Base-by-base conservation (phyloP, 2,329 filamentous ascomycete genomes). In the Exophiala phaeomuriformis region DNA sequence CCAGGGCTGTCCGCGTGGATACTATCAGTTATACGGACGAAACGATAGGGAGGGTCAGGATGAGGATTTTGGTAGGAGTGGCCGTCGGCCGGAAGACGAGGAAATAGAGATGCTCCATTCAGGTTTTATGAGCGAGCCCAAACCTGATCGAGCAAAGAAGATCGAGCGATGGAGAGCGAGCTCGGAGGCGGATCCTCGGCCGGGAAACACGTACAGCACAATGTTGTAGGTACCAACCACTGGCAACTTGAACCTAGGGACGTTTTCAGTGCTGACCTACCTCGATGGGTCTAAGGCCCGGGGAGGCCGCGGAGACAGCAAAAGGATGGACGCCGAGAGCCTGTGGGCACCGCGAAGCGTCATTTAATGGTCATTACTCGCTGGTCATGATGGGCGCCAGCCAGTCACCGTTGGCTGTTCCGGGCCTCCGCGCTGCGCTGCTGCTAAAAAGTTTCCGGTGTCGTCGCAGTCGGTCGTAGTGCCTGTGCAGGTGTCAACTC, bases 241-340 rank as follows among this genome's bases (percentile, higher is more conserved):
- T 19, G 19, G 19, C 19, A 19, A 19, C 19, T 19, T 19, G 19
- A 19, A 19, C 19, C 35, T 37, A 37, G n/a, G n/a, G 35, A 37
- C n/a, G 35, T 8, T 37, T 8, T n/a, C 8, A n/a, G 35, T 37
- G n/a, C 35, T 37, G 8, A 37, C 35, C 19, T 19, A 19, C 19
- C 19, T 19, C 19, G 19, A 19, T 19, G 19, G 19, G 19, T 19
- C 19, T 19, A 19, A 19, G 19, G 19, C 19, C 36, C 39, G 49
- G 49, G 29, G 39, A 28, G 39, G 29, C 31, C 45, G 51, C 51
- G 51, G 51, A 53, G 44, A 40, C 9, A 39, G 42, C 49, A 30
- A 45, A 41, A 5, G 6, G 39, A 27, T 41, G 39, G 39, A 19
- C 32, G 41, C 12, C 39, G 39, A 27, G 39, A 35, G 39, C 39